Evolutionary conservation across 2,329 filamentous ascomycete genomes (phyloP).

Genomic region (Colletotrichum magnum): DNA sequence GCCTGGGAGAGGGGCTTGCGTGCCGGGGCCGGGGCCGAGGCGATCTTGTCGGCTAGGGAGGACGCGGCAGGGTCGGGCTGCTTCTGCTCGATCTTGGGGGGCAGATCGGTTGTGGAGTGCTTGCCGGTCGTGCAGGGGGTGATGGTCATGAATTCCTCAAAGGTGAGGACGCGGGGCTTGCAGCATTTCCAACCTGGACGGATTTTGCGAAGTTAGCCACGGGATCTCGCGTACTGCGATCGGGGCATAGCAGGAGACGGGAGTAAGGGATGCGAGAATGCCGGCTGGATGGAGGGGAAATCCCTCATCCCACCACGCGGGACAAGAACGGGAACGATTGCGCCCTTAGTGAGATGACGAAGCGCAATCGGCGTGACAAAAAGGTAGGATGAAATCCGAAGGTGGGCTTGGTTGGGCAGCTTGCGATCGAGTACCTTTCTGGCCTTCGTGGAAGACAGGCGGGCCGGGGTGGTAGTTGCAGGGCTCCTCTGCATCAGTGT

Average conservation of each 20-base stretch:
- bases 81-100: conserved; percentile 74
- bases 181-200: conserved; percentile 95
- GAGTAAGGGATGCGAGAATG: conserved; percentile 22
- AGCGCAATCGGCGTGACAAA: conserved; percentile 18
- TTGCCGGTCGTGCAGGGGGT: conserved; percentile 92
- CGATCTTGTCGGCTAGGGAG: conserved; percentile 57
- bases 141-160: conserved; percentile 97
- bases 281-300: conserved; percentile 3
- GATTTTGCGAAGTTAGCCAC: conserved; percentile 36
- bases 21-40: conserved; percentile 57
- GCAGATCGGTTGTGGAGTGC: conserved; percentile 87
- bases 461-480: conserved; percentile 95
- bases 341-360: conserved; percentile 25
- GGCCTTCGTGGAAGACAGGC: conserved; percentile 96
- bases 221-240: conserved; percentile 20
- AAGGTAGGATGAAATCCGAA: conserved; percentile 26
- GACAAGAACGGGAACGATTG: conserved; percentile 35
- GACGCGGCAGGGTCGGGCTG: conserved; percentile 50
- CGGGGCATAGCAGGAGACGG: background rate
- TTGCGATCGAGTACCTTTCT: conserved; percentile 80
- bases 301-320: conserved; percentile 10
- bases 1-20: conserved; percentile 55
- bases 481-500: conserved; percentile 83
- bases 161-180: conserved; percentile 95
- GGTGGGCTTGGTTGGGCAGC: conserved; percentile 1